phyloP scores from a whole-genome alignment of 768 basidiomycete genomes.

The Tylopilus rubrobrunneus region DNA sequence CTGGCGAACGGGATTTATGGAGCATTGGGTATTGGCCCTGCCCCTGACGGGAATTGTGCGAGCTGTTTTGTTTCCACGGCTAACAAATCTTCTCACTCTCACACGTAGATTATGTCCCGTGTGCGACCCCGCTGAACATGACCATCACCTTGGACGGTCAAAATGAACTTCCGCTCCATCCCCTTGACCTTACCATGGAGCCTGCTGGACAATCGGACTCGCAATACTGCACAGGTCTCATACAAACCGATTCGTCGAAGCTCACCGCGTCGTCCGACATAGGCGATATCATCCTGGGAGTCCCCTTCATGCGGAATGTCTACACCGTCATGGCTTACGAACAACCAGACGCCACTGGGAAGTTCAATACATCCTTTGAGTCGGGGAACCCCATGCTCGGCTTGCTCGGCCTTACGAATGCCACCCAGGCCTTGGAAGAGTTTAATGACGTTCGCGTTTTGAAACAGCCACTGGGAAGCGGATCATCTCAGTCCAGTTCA shows the following conservation, averaged over 20 bases:
- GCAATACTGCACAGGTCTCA: slow-evolving; percentile 57
- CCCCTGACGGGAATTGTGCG: slow-evolving; percentile 62
- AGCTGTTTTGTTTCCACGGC: slow-evolving; percentile 1
- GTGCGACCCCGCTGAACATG: slow-evolving; percentile 66
- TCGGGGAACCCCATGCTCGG: slow-evolving; percentile 48
- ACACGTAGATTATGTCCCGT: slow-evolving; percentile 66
- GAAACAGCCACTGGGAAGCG: slow-evolving; percentile 48
- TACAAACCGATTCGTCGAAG: slow-evolving; percentile 50
- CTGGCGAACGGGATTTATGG: slow-evolving; percentile 79
- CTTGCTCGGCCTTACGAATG: slow-evolving; percentile 59
- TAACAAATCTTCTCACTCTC: slow-evolving; percentile 11
- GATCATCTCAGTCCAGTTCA: slow-evolving; percentile 7
- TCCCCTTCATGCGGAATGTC: slow-evolving; percentile 71
- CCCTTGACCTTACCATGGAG: slow-evolving; percentile 63
- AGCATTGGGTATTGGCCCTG: slow-evolving; percentile 59
- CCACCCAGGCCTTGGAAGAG: slow-evolving; percentile 56
- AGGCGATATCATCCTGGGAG: slow-evolving; percentile 75
- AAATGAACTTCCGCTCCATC: slow-evolving; percentile 59
- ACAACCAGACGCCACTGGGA: slow-evolving; percentile 41
- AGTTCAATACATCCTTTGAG: slow-evolving; percentile 34
- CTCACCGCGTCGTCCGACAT: slow-evolving; percentile 37
- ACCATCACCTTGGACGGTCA: slow-evolving; percentile 62
- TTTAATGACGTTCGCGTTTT: slow-evolving; percentile 69
- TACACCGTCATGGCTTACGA: slow-evolving; percentile 77
- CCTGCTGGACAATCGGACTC: slow-evolving; percentile 41